Evolutionary conservation across 2,329 filamentous ascomycete genomes (phyloP), one percentile per base, ranked within the genome.

Genomic region (Pseudogymnoascus sp.): DNA sequence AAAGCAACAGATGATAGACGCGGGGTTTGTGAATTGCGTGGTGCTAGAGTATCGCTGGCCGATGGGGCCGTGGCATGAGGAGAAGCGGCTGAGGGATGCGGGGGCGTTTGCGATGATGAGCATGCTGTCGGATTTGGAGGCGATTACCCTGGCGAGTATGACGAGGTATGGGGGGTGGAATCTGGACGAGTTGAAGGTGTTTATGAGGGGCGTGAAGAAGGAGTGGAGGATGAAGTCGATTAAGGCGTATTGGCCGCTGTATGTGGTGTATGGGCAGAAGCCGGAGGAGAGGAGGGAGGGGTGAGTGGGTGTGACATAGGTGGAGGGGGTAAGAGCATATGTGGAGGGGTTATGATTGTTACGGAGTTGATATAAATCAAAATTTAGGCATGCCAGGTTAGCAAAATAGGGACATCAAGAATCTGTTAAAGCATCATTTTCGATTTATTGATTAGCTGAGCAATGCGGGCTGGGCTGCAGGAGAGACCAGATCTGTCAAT

Each of bases 11-110:
- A 72, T 75, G 28, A 61, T 64, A 16, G 63, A 71, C 24, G 74
- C 73, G 6, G 77, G 77, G 6, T 79, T 79, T 66, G 72, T 72
- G 5, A 73, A 78, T 63, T 73, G 79, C 6, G 71, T 74, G 8
- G 75, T 78, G 66, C 68, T 68, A 60, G 68, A 69, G 40, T 77
- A 73, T 66, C 77, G 76, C 60, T 73, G 75, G 70, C 77, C 77
- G 1, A 69, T 79, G 33, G 75, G 76, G 7, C 71, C 73, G 8
- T 79, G 77, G 77, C 71, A 70, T 56, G 69, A 65, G 5, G 74
- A 77, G 62, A 64, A 66, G 26, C 69, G 69, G 59, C 60, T 75
- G 35, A 77, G 77, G 66, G 59, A 73, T 75, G 61, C 71, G 76
- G 50, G 75, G 76, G 41, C 41, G 14, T 59, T 62, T 62, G 46